phyloP scores from a whole-genome alignment of 139 green algal genomes.

The Auxenochlorella pyrenoidosa region DNA sequence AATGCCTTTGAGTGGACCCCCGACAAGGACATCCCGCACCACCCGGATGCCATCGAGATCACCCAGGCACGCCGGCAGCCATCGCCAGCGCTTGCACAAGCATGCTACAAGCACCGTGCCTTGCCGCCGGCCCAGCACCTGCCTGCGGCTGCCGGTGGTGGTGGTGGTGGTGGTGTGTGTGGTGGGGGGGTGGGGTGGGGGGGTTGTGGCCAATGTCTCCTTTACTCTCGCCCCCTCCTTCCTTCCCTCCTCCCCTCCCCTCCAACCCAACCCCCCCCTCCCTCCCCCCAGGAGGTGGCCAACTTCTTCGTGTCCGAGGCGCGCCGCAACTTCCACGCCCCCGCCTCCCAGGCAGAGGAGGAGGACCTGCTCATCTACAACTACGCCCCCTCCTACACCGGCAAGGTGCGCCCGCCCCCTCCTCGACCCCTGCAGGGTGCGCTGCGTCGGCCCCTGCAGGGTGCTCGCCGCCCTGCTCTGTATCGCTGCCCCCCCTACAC shows the following conservation, averaged over 20 bases:
- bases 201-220: too few species aligned
- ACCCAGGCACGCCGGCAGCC: constrained; percentile 17
- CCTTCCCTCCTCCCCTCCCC: not conserved
- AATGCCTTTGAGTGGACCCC: constrained; percentile 84
- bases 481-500: too few species aligned
- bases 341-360: constrained; percentile 57
- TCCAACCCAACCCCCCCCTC: not conserved
- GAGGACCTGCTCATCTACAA: constrained; percentile 86
- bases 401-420: constrained; percentile 50
- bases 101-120: too few species aligned
- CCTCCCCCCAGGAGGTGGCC: constrained; percentile 54
- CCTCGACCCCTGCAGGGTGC: too few species aligned
- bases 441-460: too few species aligned
- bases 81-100: too few species aligned
- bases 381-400: constrained; percentile 68
- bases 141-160: too few species aligned
- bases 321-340: constrained; percentile 72
- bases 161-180: too few species aligned
- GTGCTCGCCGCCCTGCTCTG: too few species aligned
- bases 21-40: constrained; percentile 78
- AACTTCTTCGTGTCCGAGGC: constrained; percentile 82
- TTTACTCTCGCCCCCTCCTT: too few species aligned
- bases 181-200: too few species aligned
- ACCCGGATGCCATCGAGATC: constrained; percentile 52
- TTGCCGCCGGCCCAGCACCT: too few species aligned